Base-by-base conservation (phyloP, 257 asterid species). In the Forsythia viridissima region DNA sequence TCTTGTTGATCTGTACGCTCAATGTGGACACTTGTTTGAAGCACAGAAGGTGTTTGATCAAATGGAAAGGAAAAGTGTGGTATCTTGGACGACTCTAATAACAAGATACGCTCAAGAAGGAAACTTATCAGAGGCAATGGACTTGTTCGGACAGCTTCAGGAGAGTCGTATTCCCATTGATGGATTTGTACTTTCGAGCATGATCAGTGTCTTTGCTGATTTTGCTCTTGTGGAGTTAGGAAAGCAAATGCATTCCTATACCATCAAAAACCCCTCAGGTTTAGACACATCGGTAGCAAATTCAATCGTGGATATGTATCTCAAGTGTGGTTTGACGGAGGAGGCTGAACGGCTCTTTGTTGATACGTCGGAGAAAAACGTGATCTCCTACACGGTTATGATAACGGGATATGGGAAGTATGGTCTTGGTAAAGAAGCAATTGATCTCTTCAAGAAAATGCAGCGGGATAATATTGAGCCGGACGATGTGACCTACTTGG, bases 251-350 rank as follows among this genome's bases (percentile, higher is more conserved):
- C 96, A 91, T 81, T 85, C 84, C 11, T 88, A 79, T 80, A 66
- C 90, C 55, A 78, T 79, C 42, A 89, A 89, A 76, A 70, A 63
- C 16, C 91, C 89, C 16, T 83, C 74, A 1, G 72, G 89, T 74
- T 78, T 43, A 70, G 88, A 89, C 71, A 78, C 80, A 13, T 89
- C 91, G 5, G 90, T 87, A 8, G 76, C 77, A 73, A 89, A 89
- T 71, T 85, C 96, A 13, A 61, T 81, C 73, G 52, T 87, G 13
- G 92, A 91, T 83, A 87, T 91, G 96, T 89, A 91, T 83, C 82
- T 87, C n/a, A 91, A 91, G 83, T 91, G 92, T 67, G 90, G 91
- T 40, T 84, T 87, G 41, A 82, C 74, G 61, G 85, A 87, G 36
- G 96, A 88, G 40, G 96, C 94, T 0, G 76, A 84, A 67, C 80